A percentile compares a stretch with the other conserved stretches of the same genome.
These are phyloP conservation scores for Lippia alba DNA, from an alignment of 305 asterid species.

Conservation along the genomic window DNA sequence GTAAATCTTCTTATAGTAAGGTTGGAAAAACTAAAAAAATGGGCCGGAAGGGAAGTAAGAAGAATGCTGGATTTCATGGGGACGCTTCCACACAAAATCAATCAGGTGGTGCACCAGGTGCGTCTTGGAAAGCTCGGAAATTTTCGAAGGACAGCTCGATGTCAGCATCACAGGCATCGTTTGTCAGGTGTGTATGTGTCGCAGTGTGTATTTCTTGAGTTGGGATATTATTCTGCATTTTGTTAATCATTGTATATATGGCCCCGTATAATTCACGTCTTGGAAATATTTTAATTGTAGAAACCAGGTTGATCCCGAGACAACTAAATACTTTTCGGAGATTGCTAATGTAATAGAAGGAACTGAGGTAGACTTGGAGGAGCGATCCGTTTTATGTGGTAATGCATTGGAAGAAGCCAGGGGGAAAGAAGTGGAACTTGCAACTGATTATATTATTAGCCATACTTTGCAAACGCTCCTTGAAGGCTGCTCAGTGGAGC, in stretches of 20 bases:
- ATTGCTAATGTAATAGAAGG: conserved; percentile 85
- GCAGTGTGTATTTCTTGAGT: conserved; percentile 6
- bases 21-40: conserved; percentile 52
- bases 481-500: conserved; percentile 79
- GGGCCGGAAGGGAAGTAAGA: conserved; percentile 62
- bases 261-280: conserved; percentile 1
- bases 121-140: conserved; percentile 37
- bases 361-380: conserved; percentile 72
- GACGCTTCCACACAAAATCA: conserved; percentile 43
- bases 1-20: conserved; percentile 35
- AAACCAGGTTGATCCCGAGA: conserved; percentile 84
- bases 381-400: conserved; percentile 76
- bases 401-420: conserved; percentile 93
- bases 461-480: conserved; percentile 94
- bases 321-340: conserved; percentile 80
- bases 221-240: conserved; percentile 15
- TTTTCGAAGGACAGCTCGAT: conserved; percentile 41
- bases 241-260: conserved; percentile 14
- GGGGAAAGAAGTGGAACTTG: conserved; percentile 91
- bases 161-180: conserved; percentile 47
- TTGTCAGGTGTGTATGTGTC: conserved; percentile 58
- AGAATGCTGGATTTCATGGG: conserved; percentile 41
- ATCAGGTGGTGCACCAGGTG: conserved; percentile 36
- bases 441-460: conserved; percentile 92
- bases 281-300: conserved; percentile 45